Conservation (phyloP, 257 asterid species). For the Fraxinus americana region DNA sequence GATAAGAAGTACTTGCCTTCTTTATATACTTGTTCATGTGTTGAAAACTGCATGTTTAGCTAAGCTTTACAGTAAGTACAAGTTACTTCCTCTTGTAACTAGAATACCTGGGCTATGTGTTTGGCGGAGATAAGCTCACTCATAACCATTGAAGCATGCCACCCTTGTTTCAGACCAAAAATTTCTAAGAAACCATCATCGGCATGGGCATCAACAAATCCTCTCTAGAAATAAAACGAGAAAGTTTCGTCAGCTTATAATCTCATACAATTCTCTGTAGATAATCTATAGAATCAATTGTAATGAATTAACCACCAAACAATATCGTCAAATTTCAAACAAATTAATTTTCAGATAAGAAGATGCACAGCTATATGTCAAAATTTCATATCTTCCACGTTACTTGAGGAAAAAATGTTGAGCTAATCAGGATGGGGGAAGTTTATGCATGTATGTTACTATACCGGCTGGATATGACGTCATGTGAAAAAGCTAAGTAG, state of each 20-base stretch:
- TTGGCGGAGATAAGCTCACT: constrained; percentile 79
- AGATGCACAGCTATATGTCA: not conserved
- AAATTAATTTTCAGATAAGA: not conserved
- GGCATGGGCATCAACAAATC: constrained; percentile 79
- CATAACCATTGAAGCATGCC: constrained; percentile 99
- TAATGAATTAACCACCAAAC: not conserved
- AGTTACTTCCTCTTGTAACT: not conserved
- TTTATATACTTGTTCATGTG: not conserved
- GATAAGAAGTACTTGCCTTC: not conserved
- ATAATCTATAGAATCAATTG: not conserved
- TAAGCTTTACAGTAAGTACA: not conserved
- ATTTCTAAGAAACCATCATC: constrained; percentile 80
- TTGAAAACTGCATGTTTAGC: not conserved
- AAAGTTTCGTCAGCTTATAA: not conserved
- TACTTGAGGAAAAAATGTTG: not conserved
- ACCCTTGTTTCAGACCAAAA: constrained; percentile 87
- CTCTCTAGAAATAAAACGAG: constrained; percentile 50
- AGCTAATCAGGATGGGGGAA: not conserved
- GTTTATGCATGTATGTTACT: too few species aligned
- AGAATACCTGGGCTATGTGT: constrained; percentile 88
- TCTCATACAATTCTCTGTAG: not conserved
- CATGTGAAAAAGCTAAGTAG: too few species aligned
- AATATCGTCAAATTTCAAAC: not conserved
- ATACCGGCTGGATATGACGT: too few species aligned
- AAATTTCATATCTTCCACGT: not conserved